Conservation (phyloP, 2,329 filamentous ascomycete species). For the Fusarium albidum region DNA sequence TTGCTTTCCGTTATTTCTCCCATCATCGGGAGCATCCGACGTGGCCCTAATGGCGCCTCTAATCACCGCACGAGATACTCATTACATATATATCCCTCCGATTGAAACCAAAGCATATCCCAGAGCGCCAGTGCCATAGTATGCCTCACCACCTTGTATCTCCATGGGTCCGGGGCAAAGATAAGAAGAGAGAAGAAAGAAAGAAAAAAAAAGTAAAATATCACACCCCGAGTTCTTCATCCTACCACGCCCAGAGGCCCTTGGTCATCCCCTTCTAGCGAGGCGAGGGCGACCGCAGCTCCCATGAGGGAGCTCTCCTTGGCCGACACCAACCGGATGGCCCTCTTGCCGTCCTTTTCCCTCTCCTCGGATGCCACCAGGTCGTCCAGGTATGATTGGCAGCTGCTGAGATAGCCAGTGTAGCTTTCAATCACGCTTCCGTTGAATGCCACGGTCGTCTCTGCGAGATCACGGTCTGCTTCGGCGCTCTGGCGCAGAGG, state of each 20-base stretch:
- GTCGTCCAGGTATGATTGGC: conserved; percentile 70
- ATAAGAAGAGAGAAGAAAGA: no score
- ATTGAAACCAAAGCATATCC: conserved; percentile 7
- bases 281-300: conserved; percentile 74
- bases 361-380: conserved; percentile 53
- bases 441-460: conserved; percentile 76
- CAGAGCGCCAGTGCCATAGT: conserved; percentile 20
- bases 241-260: conserved; percentile 28
- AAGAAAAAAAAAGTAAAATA: no score
- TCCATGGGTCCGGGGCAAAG: neutral
- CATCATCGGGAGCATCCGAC: neutral
- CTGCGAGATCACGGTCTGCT: conserved; percentile 55
- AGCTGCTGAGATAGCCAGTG: conserved; percentile 68
- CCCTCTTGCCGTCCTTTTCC: conserved; percentile 46
- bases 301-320: conserved; percentile 79
- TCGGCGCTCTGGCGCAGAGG: conserved; percentile 56
- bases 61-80: neutral
- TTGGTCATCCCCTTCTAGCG: conserved; percentile 38
- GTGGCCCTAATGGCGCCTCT: neutral
- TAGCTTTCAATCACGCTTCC: conserved; percentile 84
- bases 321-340: conserved; percentile 72
- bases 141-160: conserved; percentile 7
- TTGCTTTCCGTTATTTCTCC: neutral
- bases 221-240: neutral
- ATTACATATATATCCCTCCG: neutral